Conservation (phyloP, 352 stramenopile species). For the Saprolegnia parasitica region DNA sequence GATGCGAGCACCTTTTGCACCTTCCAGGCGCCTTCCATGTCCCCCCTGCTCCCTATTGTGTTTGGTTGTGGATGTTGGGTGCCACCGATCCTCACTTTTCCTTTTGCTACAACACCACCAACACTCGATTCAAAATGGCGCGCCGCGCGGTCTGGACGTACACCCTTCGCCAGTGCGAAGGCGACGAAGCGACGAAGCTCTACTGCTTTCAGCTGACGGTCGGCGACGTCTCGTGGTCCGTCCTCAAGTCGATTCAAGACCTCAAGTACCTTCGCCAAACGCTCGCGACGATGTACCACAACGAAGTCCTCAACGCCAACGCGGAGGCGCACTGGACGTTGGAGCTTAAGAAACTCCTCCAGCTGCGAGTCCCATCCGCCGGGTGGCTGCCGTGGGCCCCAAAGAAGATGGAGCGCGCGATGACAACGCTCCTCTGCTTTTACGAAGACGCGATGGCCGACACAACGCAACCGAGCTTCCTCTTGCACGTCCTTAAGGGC, state of each 20-base stretch:
- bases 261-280: constrained; percentile 6
- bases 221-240: background rate
- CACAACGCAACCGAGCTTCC: background rate
- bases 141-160: background rate
- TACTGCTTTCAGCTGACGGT: background rate
- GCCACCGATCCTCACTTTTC: too few relatives aligned
- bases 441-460: background rate
- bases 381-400: background rate
- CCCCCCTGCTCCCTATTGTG: too few relatives aligned
- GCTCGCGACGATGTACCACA: background rate
- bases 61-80: too few relatives aligned
- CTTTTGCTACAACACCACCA: too few relatives aligned
- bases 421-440: background rate
- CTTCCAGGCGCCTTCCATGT: too few relatives aligned
- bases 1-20: too few relatives aligned
- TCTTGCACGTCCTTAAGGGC: constrained; percentile 3
- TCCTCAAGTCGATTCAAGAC: background rate
- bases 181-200: background rate
- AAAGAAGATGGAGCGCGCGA: background rate
- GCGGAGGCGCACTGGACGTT: background rate
- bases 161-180: background rate
- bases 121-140: background rate
- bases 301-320: constrained; percentile 9
- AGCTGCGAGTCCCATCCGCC: background rate
- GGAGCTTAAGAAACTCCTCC: background rate